Conservation (phyloP, 164 flowering plant genomes). For the Annona squamosa region DNA sequence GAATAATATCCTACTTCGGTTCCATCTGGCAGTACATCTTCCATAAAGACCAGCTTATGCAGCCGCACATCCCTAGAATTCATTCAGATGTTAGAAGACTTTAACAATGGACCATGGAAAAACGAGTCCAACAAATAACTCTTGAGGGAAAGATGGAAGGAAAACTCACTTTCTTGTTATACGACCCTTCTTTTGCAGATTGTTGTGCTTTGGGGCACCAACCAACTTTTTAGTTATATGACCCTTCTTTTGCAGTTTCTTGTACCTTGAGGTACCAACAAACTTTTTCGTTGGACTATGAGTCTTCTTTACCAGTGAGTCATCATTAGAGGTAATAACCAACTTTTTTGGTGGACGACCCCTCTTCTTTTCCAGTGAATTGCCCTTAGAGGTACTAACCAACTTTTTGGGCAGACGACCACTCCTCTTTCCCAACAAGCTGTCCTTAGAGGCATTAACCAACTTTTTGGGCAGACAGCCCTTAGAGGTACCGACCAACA, state of each 20-base stretch:
- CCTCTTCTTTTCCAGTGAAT: constrained; percentile 20
- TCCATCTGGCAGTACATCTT: constrained; percentile 71
- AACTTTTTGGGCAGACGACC: constrained; percentile 67
- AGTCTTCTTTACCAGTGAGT: background rate
- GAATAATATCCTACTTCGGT: constrained; percentile 65
- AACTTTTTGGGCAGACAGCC: constrained; percentile 24
- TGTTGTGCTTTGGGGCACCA: background rate
- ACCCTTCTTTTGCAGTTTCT: constrained; percentile 17
- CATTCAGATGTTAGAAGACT: constrained; percentile 1
- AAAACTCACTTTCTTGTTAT: background rate
- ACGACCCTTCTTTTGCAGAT: too few relatives aligned
- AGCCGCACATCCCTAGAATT: constrained; percentile 56
- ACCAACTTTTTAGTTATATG: constrained; percentile 75
- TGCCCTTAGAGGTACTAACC: constrained; percentile 18
- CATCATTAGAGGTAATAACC: constrained; percentile 17
- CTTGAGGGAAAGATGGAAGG: background rate
- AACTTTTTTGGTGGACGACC: constrained; percentile 67
- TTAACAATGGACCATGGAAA: background rate
- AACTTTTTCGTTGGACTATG: constrained; percentile 12
- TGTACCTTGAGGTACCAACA: constrained; percentile 18
- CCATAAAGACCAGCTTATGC: constrained; percentile 78
- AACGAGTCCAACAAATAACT: background rate
- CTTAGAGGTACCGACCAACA: too few relatives aligned
- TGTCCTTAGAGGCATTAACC: constrained; percentile 17
- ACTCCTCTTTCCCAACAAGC: constrained; percentile 20